Conservation (phyloP, 2,329 filamentous ascomycete species). For the Nemania sp. region DNA sequence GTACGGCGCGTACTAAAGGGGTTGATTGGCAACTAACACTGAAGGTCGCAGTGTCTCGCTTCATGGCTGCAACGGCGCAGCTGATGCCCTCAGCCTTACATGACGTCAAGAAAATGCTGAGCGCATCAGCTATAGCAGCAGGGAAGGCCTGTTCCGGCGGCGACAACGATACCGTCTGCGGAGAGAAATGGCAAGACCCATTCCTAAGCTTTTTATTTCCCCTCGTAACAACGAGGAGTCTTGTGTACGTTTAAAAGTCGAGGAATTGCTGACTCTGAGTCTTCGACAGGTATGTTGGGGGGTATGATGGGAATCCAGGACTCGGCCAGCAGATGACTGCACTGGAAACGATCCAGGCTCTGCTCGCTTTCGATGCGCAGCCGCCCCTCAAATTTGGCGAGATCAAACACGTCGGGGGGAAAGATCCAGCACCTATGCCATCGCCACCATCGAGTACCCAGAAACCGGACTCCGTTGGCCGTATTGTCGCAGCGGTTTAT, state of each 20-base stretch:
- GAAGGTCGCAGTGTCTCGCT: constrained; percentile 54
- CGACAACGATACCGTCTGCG: constrained; percentile 57
- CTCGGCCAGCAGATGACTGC: constrained; percentile 69
- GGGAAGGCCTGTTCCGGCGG: constrained; percentile 61
- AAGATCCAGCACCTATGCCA: constrained; percentile 9
- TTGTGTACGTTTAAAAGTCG: neutral
- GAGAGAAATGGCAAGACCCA: constrained; percentile 60
- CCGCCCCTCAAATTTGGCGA: constrained; percentile 54
- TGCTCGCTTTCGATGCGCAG: constrained; percentile 51
- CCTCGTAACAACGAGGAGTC: neutral
- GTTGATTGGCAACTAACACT: neutral
- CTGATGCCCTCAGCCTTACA: constrained; percentile 59
- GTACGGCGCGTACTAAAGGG: neutral
- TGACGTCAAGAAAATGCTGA: constrained; percentile 54
- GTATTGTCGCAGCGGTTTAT: neutral
- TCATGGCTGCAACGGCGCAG: constrained; percentile 62
- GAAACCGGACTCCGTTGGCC: constrained; percentile 2
- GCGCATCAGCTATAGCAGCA: constrained; percentile 59
- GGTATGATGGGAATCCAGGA: constrained; percentile 58
- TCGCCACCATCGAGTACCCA: constrained; percentile 5
- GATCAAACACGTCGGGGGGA: constrained; percentile 49
- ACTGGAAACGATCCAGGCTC: constrained; percentile 65
- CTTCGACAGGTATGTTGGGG: constrained; percentile 47
- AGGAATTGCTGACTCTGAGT: neutral
- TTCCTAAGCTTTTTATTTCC: neutral